Base-by-base conservation (phyloP, 2,329 filamentous ascomycete genomes). In the Xylariaceae sp. region DNA sequence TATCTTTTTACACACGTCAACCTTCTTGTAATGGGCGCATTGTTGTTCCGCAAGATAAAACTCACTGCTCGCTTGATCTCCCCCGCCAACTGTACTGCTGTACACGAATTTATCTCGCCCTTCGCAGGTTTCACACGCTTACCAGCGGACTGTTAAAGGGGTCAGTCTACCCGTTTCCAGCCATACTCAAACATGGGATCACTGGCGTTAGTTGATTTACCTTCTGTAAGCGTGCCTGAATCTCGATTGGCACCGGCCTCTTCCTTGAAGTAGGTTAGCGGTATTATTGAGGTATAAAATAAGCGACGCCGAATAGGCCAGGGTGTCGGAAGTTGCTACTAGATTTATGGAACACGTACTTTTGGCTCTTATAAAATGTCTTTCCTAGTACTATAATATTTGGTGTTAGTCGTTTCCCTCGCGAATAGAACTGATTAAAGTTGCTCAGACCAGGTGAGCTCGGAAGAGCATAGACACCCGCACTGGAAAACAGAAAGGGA, bases 221-320 rank as follows among this genome's bases (percentile, higher is more conserved):
- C 71, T 83, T 87, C 59, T 80, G 76, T 49, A 78, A 77, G 68
- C 84, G 79, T 58, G 84, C 71, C 65, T 76, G 80, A 57, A 97
- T 79, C 41, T 80, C 77, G 36, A 97, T 81, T 22, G 94, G 92
- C 54, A 99, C 84, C 9, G 94, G 94, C 37, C 92, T 81, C 80
- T 97, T 97, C 59, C 75, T 73, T 2, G 86, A 89, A 53, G 76
- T 7, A 2, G 40, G 47, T 58, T 21, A 58, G 55, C 48, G 6
- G 2, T 41, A 13, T 6, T 18, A 44, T 44, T 49, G 26, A 21
- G 16, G 6, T 1, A 45, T 26, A 47, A 16, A 22, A 32, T 6
- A 22, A 10, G 21, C 9, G 6, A 41, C 16, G 16, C 16, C 13
- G n/a, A 36, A 22, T 3, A 21, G 21, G 7, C 6, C 6, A 18